Percentiles rank a stretch among this genome's conserved stretches.
phyloP scores from a whole-genome alignment of 305 asterid genomes.

The Ilex paraguariensis region DNA sequence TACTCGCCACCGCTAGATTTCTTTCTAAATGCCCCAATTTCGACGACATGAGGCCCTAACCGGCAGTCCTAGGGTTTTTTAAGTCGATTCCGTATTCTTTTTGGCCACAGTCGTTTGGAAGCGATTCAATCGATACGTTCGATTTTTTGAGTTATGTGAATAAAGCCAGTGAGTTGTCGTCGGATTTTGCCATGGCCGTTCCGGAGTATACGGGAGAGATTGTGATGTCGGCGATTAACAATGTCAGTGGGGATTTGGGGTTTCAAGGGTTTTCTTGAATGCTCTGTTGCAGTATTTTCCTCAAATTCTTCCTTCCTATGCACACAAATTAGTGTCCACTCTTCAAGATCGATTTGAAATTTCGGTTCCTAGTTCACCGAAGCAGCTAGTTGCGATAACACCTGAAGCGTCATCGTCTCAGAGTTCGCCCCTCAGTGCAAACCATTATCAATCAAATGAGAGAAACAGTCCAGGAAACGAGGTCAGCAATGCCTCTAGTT shows the following conservation, averaged over 20 bases:
- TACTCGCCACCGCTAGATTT: conserved; percentile 75
- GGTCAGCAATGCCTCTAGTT: conserved; percentile 32
- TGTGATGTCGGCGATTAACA: conserved; percentile 46
- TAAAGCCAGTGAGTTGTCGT: conserved; percentile 49
- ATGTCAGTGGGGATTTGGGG: conserved; percentile 30
- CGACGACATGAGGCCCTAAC: conserved; percentile 57
- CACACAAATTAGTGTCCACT: conserved; percentile 49
- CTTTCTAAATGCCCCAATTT: conserved; percentile 67
- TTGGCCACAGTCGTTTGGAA: conserved; percentile 87
- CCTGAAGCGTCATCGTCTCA: conserved; percentile 51
- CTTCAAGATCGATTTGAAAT: too few relatives aligned
- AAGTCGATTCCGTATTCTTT: conserved; percentile 80
- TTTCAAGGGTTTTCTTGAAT: conserved; percentile 53
- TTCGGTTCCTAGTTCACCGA: conserved; percentile 46
- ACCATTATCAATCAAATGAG: conserved; percentile 32
- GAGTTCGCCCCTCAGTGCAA: conserved; percentile 55
- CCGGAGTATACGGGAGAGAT: conserved; percentile 76
- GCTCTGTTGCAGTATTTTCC: too few relatives aligned
- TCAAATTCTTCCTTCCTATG: conserved; percentile 66
- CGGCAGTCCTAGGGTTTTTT: conserved; percentile 67
- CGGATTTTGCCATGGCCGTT: conserved; percentile 64
- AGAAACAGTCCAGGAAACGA: conserved; percentile 28
- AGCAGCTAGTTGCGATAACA: conserved; percentile 34
- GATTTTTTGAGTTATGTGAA: conserved; percentile 61
- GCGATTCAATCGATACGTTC: conserved; percentile 58